Evolutionary conservation across 1,284 basidiomycete genomes (phyloP).

Genomic region (Cerioporus squamosus): DNA sequence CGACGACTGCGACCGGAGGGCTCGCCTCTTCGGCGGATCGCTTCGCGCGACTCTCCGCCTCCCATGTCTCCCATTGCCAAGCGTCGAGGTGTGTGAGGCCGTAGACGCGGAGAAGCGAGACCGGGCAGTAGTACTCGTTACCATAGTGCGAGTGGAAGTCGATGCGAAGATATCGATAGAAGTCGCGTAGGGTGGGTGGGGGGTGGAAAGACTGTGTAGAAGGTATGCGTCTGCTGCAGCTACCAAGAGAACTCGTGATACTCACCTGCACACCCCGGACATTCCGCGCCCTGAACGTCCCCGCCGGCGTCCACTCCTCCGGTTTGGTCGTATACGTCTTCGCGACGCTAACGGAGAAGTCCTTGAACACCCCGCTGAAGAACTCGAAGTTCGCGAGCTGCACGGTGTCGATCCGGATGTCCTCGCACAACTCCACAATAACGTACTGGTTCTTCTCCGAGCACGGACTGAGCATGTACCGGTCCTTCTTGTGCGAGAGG

Average conservation of each 20-base stretch:
- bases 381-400: slow-evolving; percentile 98
- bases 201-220: slow-evolving; percentile 74
- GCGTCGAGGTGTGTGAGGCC: slow-evolving; percentile 97
- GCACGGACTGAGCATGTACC: slow-evolving; percentile 98
- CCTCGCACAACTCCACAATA: slow-evolving; percentile 96
- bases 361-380: slow-evolving; percentile 96
- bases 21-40: slow-evolving; percentile 32
- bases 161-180: slow-evolving; percentile 93
- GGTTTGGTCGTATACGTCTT: slow-evolving; percentile 65
- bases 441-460: slow-evolving; percentile 79
- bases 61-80: slow-evolving; percentile 90
- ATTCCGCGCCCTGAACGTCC: slow-evolving; percentile 88
- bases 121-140: slow-evolving; percentile 95
- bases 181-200: slow-evolving; percentile 70
- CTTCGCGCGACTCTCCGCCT: slow-evolving; percentile 60
- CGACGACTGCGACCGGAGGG: slow-evolving; percentile 28
- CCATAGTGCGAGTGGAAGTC: slow-evolving; percentile 96
- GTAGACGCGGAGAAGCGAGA: slow-evolving; percentile 92
- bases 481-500: slow-evolving; percentile 88
- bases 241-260: neutral
- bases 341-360: slow-evolving; percentile 86
- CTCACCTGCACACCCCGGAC: slow-evolving; percentile 90
- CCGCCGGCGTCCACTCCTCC: slow-evolving; percentile 73
- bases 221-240: neutral
- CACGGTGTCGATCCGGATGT: slow-evolving; percentile 94